Percentiles rank a stretch among this genome's conserved stretches.
phyloP scores from a whole-genome alignment of 208 protist species.

The Tetramitus jugosus region DNA sequence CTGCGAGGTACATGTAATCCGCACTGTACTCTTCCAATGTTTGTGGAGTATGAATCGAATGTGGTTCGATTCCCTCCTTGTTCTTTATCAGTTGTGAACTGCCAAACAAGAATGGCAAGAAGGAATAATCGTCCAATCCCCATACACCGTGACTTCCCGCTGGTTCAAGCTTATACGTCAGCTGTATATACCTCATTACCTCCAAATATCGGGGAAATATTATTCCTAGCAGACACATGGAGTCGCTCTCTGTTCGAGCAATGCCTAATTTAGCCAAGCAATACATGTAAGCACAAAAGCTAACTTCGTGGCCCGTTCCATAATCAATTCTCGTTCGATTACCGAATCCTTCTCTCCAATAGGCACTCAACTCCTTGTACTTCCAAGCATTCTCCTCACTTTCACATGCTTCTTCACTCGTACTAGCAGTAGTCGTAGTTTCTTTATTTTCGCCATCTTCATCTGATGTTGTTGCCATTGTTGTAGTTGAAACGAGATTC shows the following conservation, averaged over 20 bases:
- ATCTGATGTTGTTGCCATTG: no score
- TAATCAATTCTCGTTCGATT: conserved; percentile 94
- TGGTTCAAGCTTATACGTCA: conserved; percentile 81
- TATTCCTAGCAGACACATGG: conserved; percentile 60
- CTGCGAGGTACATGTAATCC: conserved; percentile 61
- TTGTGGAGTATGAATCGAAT: conserved; percentile 8
- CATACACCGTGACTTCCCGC: conserved; percentile 95
- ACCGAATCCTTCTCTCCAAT: conserved; percentile 84
- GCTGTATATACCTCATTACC: conserved; percentile 70
- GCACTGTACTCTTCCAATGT: conserved; percentile 32
- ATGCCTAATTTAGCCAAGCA: conserved; percentile 62
- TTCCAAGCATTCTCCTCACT: no score
- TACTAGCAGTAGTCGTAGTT: neutral
- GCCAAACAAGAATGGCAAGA: conserved; percentile 94
- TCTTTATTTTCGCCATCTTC: no score
- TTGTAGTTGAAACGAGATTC: no score
- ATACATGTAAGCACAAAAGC: conserved; percentile 86
- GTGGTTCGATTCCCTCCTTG: conserved; percentile 39
- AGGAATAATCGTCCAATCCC: conserved; percentile 97
- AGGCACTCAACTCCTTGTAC: conserved; percentile 65
- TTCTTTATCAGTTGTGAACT: conserved; percentile 84
- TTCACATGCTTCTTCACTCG: neutral
- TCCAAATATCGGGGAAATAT: conserved; percentile 81
- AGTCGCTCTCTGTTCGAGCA: conserved; percentile 45
- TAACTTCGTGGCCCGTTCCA: conserved; percentile 96